A percentile compares a stretch with the other conserved stretches of the same genome.
phyloP scores from a whole-genome alignment of 306 rosid genomes.

The Oemleria cerasiformis region DNA sequence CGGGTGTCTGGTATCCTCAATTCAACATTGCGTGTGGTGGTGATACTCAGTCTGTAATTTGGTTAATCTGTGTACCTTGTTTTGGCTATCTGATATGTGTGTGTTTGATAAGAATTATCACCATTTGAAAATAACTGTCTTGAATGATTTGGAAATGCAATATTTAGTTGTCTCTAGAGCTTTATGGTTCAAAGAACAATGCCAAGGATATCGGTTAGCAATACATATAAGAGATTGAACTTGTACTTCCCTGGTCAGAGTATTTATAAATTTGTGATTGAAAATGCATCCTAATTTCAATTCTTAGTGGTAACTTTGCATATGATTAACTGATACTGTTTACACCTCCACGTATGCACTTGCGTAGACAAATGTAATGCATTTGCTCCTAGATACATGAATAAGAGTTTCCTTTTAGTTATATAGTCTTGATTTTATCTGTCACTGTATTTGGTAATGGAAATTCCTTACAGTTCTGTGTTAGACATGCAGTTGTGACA shows the following conservation, averaged over 20 bases:
- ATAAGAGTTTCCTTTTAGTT: background rate
- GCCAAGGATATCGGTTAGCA: background rate
- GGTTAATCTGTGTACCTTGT: background rate
- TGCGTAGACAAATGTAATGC: background rate
- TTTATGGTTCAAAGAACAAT: background rate
- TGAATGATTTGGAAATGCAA: background rate
- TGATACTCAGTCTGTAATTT: background rate
- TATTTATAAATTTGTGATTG: background rate
- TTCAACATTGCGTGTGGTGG: background rate
- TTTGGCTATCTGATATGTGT: background rate
- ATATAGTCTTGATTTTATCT: background rate
- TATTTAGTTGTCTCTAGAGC: background rate
- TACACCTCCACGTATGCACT: background rate
- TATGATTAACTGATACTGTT: background rate
- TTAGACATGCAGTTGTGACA: background rate
- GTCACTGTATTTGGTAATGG: background rate
- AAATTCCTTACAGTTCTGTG: background rate
- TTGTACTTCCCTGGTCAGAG: background rate
- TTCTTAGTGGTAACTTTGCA: background rate
- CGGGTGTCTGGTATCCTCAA: background rate
- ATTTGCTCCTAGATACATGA: background rate
- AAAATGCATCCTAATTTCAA: background rate
- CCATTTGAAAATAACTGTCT: background rate
- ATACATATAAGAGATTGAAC: background rate
- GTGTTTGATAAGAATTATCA: background rate